Evolutionary conservation across 495 filamentous ascomycete genomes (phyloP).

Genomic region (Chlorociboria aeruginascens): DNA sequence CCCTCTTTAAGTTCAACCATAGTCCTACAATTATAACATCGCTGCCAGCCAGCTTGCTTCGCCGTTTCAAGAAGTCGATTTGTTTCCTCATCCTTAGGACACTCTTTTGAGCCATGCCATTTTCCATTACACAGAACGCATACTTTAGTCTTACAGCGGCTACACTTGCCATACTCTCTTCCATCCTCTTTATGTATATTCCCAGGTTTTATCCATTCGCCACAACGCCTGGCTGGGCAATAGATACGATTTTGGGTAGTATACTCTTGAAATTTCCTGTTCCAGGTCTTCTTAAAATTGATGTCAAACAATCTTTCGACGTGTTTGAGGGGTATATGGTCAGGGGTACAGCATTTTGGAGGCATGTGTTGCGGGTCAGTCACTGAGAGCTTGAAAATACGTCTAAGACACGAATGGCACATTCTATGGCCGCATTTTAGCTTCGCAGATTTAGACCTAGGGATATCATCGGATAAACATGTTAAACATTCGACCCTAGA

Average conservation of each 20-base stretch:
- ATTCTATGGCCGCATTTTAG: slow-evolving; percentile 66
- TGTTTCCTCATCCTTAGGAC: slow-evolving; percentile 59
- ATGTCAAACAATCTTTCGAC: slow-evolving; percentile 63
- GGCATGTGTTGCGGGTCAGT: slow-evolving; percentile 71
- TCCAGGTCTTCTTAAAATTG: slow-evolving; percentile 66
- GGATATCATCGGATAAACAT: slow-evolving; percentile 52
- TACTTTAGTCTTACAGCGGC: slow-evolving; percentile 58
- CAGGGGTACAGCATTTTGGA: slow-evolving; percentile 60
- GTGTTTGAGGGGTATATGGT: slow-evolving; percentile 59
- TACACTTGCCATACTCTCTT: slow-evolving; percentile 47
- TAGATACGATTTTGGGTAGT: slow-evolving; percentile 63
- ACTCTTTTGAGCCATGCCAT: slow-evolving; percentile 56
- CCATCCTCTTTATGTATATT: slow-evolving; percentile 43
- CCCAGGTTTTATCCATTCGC: slow-evolving; percentile 61
- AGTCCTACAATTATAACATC: slow-evolving; percentile 61
- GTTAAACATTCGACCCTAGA: slow-evolving; percentile 53
- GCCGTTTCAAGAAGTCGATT: slow-evolving; percentile 53
- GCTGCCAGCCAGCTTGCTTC: slow-evolving; percentile 62
- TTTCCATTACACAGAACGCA: slow-evolving; percentile 59
- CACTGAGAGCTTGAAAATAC: slow-evolving; percentile 59
- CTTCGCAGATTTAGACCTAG: slow-evolving; percentile 47
- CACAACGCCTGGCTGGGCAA: slow-evolving; percentile 58
- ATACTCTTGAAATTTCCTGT: slow-evolving; percentile 61
- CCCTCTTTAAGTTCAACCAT: slow-evolving; percentile 73
- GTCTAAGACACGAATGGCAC: slow-evolving; percentile 62